These are phyloP conservation scores for Eimeria zaria DNA, from an alignment of 169 alveolate genomes.

Conservation along the genomic window DNA sequence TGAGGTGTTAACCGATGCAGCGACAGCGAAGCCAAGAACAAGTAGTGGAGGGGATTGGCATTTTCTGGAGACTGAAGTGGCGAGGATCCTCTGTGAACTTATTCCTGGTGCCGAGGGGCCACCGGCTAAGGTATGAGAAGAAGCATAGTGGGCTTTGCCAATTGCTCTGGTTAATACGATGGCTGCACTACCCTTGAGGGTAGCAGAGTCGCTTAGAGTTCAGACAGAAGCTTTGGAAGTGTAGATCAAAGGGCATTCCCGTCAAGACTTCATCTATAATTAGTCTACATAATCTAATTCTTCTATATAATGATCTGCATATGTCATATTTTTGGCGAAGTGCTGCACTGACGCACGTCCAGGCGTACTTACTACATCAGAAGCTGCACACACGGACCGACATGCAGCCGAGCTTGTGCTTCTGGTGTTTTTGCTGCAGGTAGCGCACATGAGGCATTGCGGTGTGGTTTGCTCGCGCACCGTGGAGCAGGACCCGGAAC, in stretches of 20 bases:
- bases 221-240: background rate
- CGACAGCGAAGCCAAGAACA: background rate
- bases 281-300: background rate
- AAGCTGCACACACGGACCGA: background rate
- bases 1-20: background rate
- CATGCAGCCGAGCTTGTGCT: background rate
- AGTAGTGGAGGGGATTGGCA: conserved; percentile 40
- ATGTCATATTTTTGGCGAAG: background rate
- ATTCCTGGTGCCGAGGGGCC: conserved; percentile 58
- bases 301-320: background rate
- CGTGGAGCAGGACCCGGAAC: background rate
- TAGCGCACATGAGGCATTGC: conserved; percentile 46
- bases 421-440: conserved; percentile 53
- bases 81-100: conserved; percentile 24
- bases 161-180: background rate
- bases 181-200: background rate
- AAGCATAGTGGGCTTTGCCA: background rate
- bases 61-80: conserved; percentile 58
- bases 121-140: conserved; percentile 51
- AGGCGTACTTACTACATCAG: no score
- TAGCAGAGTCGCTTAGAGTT: background rate
- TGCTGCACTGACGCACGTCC: background rate
- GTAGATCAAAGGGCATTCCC: background rate
- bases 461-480: conserved; percentile 21
- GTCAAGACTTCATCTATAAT: background rate